phyloP scores from a whole-genome alignment of 345 rosid genomes.

The Hirschfeldia incana region DNA sequence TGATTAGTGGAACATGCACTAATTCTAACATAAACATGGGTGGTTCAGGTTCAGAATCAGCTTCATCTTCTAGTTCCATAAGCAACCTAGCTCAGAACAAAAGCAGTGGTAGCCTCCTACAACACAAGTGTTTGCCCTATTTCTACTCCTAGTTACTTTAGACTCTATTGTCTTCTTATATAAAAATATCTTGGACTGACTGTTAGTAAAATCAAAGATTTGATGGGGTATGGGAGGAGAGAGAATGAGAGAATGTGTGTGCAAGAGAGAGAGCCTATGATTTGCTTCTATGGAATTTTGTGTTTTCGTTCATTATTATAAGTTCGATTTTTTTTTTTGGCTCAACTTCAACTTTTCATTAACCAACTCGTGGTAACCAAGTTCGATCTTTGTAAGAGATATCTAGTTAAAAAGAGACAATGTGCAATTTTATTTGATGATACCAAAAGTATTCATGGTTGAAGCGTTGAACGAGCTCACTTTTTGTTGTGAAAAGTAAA shows the following conservation, averaged over 20 bases:
- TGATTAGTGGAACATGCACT: constrained; percentile 50
- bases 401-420: constrained; percentile 32
- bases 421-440: constrained; percentile 27
- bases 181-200: constrained; percentile 44
- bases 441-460: constrained; percentile 26
- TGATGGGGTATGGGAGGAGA: constrained; percentile 65
- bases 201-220: constrained; percentile 62
- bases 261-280: constrained; percentile 13
- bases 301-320: constrained; percentile 14
- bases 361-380: not conserved
- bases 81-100: constrained; percentile 59
- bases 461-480: constrained; percentile 8
- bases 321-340: not conserved
- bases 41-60: constrained; percentile 22
- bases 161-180: constrained; percentile 37
- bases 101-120: constrained; percentile 44
- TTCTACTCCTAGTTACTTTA: constrained; percentile 44
- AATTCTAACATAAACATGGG: constrained; percentile 38
- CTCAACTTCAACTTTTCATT: no score
- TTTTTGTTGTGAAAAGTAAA: constrained; percentile 16
- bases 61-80: constrained; percentile 36
- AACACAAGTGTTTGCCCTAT: constrained; percentile 54
- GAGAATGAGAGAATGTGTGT: constrained; percentile 9
- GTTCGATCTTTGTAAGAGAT: constrained; percentile 10
- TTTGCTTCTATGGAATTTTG: constrained; percentile 32